These are phyloP conservation scores for Colletotrichum tamarilloi DNA, from an alignment of 2,329 filamentous ascomycete genomes.

Conservation along the genomic window DNA sequence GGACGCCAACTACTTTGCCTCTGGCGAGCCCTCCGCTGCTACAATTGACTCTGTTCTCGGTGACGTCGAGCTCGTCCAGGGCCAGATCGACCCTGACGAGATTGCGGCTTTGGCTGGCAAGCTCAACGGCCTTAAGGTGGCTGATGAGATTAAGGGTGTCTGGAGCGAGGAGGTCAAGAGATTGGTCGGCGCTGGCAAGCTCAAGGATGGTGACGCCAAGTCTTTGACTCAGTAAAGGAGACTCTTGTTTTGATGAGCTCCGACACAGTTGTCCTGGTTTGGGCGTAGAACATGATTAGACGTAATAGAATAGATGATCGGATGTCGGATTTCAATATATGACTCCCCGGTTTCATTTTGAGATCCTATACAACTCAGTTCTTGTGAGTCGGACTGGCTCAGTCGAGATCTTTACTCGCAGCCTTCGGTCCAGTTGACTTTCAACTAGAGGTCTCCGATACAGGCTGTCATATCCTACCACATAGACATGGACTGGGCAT, in stretches of 20 bases:
- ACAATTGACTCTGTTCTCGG: conserved; percentile 85
- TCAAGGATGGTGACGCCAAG: conserved; percentile 87
- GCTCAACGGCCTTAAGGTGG: conserved; percentile 82
- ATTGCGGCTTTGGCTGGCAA: conserved; percentile 85
- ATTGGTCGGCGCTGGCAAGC: conserved; percentile 83
- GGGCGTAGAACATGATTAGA: conserved; percentile 1
- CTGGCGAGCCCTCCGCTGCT: conserved; percentile 76
- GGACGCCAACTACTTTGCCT: conserved; percentile 95
- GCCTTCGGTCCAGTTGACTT: no score
- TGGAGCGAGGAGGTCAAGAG: conserved; percentile 83
- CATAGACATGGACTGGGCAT: neutral
- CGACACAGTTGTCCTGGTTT: neutral
- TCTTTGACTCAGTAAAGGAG: conserved; percentile 54
- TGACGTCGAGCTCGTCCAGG: conserved; percentile 88
- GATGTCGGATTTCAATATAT: neutral
- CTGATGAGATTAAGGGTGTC: conserved; percentile 84
- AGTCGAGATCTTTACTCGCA: neutral
- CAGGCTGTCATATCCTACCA: neutral
- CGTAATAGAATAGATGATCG: conserved; percentile 1
- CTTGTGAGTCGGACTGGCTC: neutral
- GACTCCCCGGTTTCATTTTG: neutral
- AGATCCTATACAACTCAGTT: neutral
- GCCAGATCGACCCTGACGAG: conserved; percentile 91
- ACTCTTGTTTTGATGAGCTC: neutral
- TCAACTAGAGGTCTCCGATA: neutral